Evolutionary conservation across 2,329 filamentous ascomycete genomes (phyloP).

Genomic region (Scedosporium boydii): DNA sequence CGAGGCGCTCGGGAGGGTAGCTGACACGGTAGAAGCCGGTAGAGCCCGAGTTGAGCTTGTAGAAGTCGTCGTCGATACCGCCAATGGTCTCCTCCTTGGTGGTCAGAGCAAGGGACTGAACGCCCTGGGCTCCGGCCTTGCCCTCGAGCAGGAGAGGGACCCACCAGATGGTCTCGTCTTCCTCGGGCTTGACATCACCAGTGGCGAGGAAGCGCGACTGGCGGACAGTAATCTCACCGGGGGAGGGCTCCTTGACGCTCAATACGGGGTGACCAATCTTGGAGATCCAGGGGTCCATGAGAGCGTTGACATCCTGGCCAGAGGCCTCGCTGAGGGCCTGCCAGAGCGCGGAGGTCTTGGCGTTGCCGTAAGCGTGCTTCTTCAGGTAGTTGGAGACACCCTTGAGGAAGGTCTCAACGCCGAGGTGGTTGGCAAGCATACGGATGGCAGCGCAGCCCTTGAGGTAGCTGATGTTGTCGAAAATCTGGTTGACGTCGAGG

Average conservation of each 20-base stretch:
- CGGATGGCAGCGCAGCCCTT: constrained; percentile 95
- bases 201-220: constrained; percentile 87
- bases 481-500: constrained; percentile 94
- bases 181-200: constrained; percentile 82
- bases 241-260: constrained; percentile 75
- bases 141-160: constrained; percentile 80
- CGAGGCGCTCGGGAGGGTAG: constrained; percentile 76
- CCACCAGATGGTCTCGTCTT: constrained; percentile 94
- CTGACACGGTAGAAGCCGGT: constrained; percentile 88
- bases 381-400: constrained; percentile 87
- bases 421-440: constrained; percentile 88
- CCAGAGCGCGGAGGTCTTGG: constrained; percentile 89
- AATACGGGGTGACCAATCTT: constrained; percentile 93
- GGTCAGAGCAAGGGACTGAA: constrained; percentile 59
- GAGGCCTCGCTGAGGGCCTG: constrained; percentile 78
- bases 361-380: constrained; percentile 79
- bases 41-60: constrained; percentile 86
- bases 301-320: constrained; percentile 70
- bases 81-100: constrained; percentile 68
- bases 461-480: constrained; percentile 91
- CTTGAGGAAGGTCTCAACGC: constrained; percentile 77
- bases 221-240: constrained; percentile 69
- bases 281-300: constrained; percentile 93
- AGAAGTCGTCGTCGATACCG: constrained; percentile 70
- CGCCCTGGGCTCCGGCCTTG: constrained; percentile 53